Evolutionary conservation across 148 eudicot genomes (phyloP).

Genomic region (Cornus suecica): DNA sequence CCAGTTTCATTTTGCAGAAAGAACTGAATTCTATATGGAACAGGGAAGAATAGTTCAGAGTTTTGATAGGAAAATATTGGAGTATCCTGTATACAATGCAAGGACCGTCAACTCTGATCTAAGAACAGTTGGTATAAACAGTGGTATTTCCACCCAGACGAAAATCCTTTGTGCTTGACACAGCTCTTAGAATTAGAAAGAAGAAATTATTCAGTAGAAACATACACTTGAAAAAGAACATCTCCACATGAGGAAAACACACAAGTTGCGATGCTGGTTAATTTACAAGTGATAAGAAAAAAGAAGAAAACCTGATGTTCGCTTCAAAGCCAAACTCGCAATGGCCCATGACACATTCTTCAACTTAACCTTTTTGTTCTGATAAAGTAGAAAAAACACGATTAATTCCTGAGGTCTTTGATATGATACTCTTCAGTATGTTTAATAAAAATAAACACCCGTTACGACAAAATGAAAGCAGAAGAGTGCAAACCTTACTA

Average conservation of each 20-base stretch:
- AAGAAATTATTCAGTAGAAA: too few species aligned
- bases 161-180: too few species aligned
- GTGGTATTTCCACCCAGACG: background rate
- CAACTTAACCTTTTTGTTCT: conserved; percentile 63
- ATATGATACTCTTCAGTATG: background rate
- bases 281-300: background rate
- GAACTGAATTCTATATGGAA: background rate
- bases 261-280: background rate
- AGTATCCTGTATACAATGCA: conserved; percentile 4
- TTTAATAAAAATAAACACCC: background rate
- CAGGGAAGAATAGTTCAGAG: background rate
- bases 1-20: background rate
- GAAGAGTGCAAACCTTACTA: conserved; percentile 48
- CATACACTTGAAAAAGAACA: too few species aligned
- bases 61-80: background rate
- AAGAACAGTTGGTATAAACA: background rate
- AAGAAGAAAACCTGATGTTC: conserved; percentile 46
- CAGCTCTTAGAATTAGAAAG: too few species aligned
- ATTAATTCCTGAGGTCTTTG: conserved; percentile 3
- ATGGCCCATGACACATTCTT: conserved; percentile 74
- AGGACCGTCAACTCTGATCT: background rate
- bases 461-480: background rate
- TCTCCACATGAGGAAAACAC: background rate
- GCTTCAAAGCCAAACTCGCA: conserved; percentile 50
- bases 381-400: conserved; percentile 19